These are phyloP conservation scores for Lactarius hengduanensis DNA, from an alignment of 768 basidiomycete species.

Conservation along the genomic window DNA sequence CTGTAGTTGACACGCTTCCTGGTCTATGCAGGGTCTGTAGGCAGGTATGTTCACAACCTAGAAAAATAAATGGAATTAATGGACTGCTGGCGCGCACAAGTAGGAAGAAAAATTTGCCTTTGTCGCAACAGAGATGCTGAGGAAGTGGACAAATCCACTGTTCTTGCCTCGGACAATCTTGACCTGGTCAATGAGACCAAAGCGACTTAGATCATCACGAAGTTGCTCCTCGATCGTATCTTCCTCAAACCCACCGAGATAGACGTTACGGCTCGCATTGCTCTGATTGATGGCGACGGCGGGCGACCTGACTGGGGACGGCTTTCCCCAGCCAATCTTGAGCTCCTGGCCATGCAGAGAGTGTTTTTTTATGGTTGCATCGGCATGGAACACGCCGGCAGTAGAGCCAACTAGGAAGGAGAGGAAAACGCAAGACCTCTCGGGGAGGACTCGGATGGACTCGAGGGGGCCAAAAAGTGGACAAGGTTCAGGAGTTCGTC, in stretches of 20 bases:
- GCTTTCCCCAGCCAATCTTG: slow-evolving; percentile 99
- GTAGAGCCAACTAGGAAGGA: slow-evolving; percentile 94
- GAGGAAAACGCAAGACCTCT: slow-evolving; percentile 97
- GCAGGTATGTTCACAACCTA: slow-evolving; percentile 92
- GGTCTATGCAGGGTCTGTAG: slow-evolving; percentile 89
- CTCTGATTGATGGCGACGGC: slow-evolving; percentile 89
- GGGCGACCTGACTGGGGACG: slow-evolving; percentile 84
- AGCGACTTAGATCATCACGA: slow-evolving; percentile 86
- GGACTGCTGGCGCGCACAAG: not conserved
- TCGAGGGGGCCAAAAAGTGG: slow-evolving; percentile 96
- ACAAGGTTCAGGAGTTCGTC: slow-evolving; percentile 98
- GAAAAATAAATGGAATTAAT: not conserved
- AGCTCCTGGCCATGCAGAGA: slow-evolving; percentile 93
- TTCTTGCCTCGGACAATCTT: slow-evolving; percentile 99
- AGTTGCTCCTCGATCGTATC: slow-evolving; percentile 87
- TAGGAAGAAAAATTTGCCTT: slow-evolving; percentile 51
- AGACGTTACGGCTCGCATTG: slow-evolving; percentile 95
- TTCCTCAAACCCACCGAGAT: slow-evolving; percentile 91
- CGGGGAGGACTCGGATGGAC: slow-evolving; percentile 89
- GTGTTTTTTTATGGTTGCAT: slow-evolving; percentile 93
- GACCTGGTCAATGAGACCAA: slow-evolving; percentile 97
- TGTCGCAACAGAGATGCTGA: slow-evolving; percentile 91
- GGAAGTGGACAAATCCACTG: slow-evolving; percentile 98
- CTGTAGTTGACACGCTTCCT: slow-evolving; percentile 98
- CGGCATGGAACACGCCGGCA: slow-evolving; percentile 95